A percentile compares a stretch with the other conserved stretches of the same genome.
phyloP scores from a whole-genome alignment of 2,329 filamentous ascomycete genomes.

The Curvularia lunata region DNA sequence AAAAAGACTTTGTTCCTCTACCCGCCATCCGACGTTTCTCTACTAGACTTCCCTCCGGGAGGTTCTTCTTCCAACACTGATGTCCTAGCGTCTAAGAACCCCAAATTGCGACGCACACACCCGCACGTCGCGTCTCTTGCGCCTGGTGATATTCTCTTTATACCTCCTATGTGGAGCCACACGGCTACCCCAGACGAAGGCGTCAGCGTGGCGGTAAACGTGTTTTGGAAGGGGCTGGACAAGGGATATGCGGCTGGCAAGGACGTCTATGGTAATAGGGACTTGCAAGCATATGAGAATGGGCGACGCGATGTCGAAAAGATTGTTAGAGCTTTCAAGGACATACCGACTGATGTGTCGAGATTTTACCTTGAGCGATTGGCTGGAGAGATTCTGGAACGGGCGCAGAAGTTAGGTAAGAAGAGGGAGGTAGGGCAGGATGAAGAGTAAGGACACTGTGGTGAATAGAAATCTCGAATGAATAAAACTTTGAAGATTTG shows the following conservation, averaged over 20 bases:
- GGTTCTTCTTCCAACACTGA: constrained; percentile 81
- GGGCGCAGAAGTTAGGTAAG: constrained; percentile 32
- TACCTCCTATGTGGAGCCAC: constrained; percentile 86
- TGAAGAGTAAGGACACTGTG: neutral
- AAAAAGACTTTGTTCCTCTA: constrained; percentile 77
- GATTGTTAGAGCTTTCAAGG: constrained; percentile 69
- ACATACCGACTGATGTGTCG: constrained; percentile 69
- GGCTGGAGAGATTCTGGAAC: constrained; percentile 67
- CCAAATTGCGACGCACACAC: constrained; percentile 51
- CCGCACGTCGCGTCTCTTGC: constrained; percentile 70
- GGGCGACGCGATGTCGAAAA: constrained; percentile 74
- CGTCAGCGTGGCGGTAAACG: constrained; percentile 80
- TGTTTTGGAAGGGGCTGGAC: constrained; percentile 80
- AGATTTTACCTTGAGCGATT: constrained; percentile 77
- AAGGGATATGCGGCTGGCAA: constrained; percentile 73
- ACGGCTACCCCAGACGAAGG: constrained; percentile 63
- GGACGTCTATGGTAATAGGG: constrained; percentile 88
- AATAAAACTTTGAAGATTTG: neutral
- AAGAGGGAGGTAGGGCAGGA: neutral
- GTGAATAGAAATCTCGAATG: neutral
- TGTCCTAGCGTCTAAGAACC: constrained; percentile 60
- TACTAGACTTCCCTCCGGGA: constrained; percentile 74
- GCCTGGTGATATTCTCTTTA: constrained; percentile 78
- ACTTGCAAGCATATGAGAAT: constrained; percentile 83
- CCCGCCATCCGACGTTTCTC: constrained; percentile 74